Conservation (phyloP, 2,329 filamentous ascomycete species). For the Aureobasidium namibiae region DNA sequence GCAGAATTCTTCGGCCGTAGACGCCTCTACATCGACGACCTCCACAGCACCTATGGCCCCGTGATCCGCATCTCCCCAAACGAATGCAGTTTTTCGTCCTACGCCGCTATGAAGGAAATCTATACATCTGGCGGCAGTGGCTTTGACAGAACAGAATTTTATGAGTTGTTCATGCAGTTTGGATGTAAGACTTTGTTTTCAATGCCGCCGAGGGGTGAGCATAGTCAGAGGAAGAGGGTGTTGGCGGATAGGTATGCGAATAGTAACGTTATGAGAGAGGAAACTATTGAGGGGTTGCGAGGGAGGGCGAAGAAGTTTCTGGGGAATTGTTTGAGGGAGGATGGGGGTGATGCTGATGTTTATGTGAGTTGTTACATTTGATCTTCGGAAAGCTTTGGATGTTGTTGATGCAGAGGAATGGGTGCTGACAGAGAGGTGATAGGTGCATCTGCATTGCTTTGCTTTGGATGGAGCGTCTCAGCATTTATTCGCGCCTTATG, state of each 20-base stretch:
- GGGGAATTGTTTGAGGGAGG: conserved; percentile 9
- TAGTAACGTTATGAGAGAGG: conserved; percentile 14
- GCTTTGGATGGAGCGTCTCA: conserved; percentile 15
- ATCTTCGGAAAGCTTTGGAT: too few relatives aligned
- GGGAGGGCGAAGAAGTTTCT: conserved; percentile 7
- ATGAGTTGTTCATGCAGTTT: conserved; percentile 16
- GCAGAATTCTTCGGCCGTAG: conserved; percentile 30
- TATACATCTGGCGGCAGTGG: conserved; percentile 20
- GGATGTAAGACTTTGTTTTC: conserved; percentile 15
- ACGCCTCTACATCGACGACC: conserved; percentile 30
- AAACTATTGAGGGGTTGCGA: conserved; percentile 8
- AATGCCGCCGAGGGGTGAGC: conserved; percentile 8
- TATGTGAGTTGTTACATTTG: conserved; percentile 12
- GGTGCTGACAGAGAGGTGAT: too few relatives aligned
- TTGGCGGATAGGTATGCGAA: conserved; percentile 16
- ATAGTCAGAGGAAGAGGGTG: conserved; percentile 12
- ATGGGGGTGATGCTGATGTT: conserved; percentile 12
- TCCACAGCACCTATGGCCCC: conserved; percentile 27
- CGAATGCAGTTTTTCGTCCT: conserved; percentile 23
- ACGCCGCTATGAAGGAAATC: conserved; percentile 24
- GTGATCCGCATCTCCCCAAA: conserved; percentile 23
- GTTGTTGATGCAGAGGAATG: too few relatives aligned
- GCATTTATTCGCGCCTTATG: conserved; percentile 14
- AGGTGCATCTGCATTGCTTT: conserved; percentile 15
- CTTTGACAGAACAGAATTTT: conserved; percentile 22